Percentiles rank a stretch among this genome's conserved stretches.
phyloP scores from a whole-genome alignment of 306 rosid species.

The Coriaria nepalensis region DNA sequence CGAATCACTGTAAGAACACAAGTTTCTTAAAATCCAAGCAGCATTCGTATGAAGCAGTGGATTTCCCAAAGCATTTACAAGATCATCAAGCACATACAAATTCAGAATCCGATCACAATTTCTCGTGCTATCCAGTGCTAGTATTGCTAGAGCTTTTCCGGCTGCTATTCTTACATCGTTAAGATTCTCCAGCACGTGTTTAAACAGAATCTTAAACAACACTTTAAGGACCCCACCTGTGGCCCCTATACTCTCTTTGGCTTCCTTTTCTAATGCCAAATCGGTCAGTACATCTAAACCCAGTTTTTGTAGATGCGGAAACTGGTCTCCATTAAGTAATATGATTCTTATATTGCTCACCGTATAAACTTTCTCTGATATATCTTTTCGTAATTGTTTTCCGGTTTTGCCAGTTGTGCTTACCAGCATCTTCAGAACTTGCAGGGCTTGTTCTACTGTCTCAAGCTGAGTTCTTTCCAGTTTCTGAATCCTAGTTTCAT shows the following conservation, averaged over 20 bases:
- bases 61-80: constrained; percentile 35
- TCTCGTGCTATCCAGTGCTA: constrained; percentile 62
- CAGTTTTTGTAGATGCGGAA: constrained; percentile 56
- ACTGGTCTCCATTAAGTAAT: constrained; percentile 52
- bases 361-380: constrained; percentile 76
- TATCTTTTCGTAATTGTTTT: constrained; percentile 53
- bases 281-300: constrained; percentile 72
- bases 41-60: constrained; percentile 54
- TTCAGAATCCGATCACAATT: constrained; percentile 58
- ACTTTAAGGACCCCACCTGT: constrained; percentile 81
- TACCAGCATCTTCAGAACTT: constrained; percentile 76
- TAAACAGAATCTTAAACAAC: constrained; percentile 56
- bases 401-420: constrained; percentile 71
- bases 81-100: constrained; percentile 35
- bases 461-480: too few relatives aligned
- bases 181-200: constrained; percentile 25
- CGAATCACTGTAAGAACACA: constrained; percentile 52
- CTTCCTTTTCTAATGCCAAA: constrained; percentile 72
- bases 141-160: constrained; percentile 90
- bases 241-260: constrained; percentile 67
- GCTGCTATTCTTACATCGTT: constrained; percentile 39
- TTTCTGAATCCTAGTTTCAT: too few relatives aligned
- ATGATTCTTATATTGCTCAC: constrained; percentile 77
- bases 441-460: constrained; percentile 62
- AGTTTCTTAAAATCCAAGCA: constrained; percentile 71